Evolutionary conservation across 1,284 basidiomycete genomes (phyloP), one percentile per base, ranked within the genome.

Genomic region (Peniophora sp.): DNA sequence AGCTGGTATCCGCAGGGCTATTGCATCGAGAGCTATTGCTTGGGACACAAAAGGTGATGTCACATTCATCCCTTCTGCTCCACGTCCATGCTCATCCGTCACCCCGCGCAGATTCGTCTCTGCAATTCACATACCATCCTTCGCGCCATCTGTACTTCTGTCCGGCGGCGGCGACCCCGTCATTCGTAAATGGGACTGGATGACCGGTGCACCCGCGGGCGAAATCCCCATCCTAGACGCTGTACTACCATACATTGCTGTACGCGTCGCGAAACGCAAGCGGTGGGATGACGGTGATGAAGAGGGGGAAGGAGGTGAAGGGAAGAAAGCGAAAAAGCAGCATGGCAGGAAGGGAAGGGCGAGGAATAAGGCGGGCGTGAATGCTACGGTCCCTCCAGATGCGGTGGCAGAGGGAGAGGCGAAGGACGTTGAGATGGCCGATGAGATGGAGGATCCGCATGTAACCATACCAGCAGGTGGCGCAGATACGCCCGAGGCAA

Each of bases 81-180:
- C 19, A 25, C 44, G 47, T 25, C 39, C n/a, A n/a, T n/a, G n/a
- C n/a, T n/a, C 43, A 12, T 49, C 17, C 35, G 17, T 12, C 17
- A 10, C 2, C 12, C 14, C 20, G 2, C 6, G 1, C 57, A 94
- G 92, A 65, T 94, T 87, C 57, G 80, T 95, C 25, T 90, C 90
- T 2, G 81, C 89, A 0, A 71, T 96, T 16, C 83, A 89, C 59
- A 75, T 91, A 25, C 85, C 85, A 0, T 41, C 61, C 0, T 78
- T 70, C 44, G 67, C 73, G 3, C 77, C 77, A 2, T 60, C 67
- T 0, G 59, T 68, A 1, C 70, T 97, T 27, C 70, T 96, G 3
- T 92, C 90, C 0, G 94, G 87, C 1, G 94, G 94, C n/a, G 94
- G 93, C 0, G 93, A 96, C 61, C 70, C 78, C 0, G 69, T 75